Base-by-base conservation (phyloP, 805 yeast genomes). In the Debaryomyces prosopidis region DNA sequence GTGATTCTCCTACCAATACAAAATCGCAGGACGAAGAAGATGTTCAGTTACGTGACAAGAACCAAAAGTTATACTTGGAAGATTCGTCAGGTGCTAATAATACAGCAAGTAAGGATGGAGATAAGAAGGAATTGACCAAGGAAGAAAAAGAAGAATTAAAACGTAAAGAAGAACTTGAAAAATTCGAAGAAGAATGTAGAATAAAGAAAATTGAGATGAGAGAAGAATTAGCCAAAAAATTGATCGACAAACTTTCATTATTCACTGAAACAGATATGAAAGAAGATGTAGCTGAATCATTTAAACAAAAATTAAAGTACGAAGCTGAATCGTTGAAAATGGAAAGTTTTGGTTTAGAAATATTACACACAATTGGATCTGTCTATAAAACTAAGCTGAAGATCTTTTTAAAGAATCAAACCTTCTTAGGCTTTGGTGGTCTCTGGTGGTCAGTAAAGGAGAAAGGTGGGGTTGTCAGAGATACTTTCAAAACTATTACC, bases 311-410 rank as follows among this genome's bases (percentile, higher is more conserved):
- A 61, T 76, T 87, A 53, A 76, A 75, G 49, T 82, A 84, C 57
- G 98, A 94, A 64, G 96, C 96, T 12, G 94, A 91, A 59, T 72
- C 82, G 23, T 71, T 87, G 51, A 87, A 86, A 55, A 79, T 85
- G 81, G 94, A 87, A 63, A 85, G 92, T 17, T 87, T 87, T 65
- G 95, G 95, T n/a, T 65, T 86, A 27, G 90, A 87, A 58, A 85
- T 87, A 30, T 74, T 88, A 39, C 94, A 87, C 54, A 77, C 88
- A 0, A 78, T 87, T 44, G 95, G 94, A 18, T 75, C 79, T 42
- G 79, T 84, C 2, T 87, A 87, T 59, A 69, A 74, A 48, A 76
- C 84, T 55, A 85, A 86, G 59, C 85, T 82, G 20, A 76, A 77
- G 46, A 79, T 85, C 15, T 84, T 78, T 49, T 63, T 87, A 34